Evolutionary conservation across 2,329 filamentous ascomycete genomes (phyloP), one percentile per base, ranked within the genome.

Genomic region (Fusarium buharicum): DNA sequence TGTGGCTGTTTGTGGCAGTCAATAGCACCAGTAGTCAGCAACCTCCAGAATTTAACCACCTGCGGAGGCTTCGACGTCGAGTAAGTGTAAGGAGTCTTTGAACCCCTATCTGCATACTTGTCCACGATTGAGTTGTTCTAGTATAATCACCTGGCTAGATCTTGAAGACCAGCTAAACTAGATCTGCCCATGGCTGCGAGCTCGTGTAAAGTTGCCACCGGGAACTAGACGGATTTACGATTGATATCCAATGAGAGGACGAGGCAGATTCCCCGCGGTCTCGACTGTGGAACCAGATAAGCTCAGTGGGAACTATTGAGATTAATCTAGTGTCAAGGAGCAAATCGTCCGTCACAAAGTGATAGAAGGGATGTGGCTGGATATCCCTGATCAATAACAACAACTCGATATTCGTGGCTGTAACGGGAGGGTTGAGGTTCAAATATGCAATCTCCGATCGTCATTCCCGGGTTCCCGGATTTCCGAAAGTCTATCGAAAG

Each of bases 261-360:
- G 10, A 58, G 33, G 7, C n/a, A 40, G 54, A 59, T 52, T 28
- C 22, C 52, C 28, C 7, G 7, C 55, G 53, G 28, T 22, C 16
- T 45, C 4, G 33, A 22, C 9, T 36, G 55, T 59, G 46, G 54
- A 39, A 52, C 54, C 44, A 53, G 54, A 59, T 59, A 59, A 59
- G 39, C 55, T 45, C 22, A 18, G 55, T 59, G 55, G 34, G 39
- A 52, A 59, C 54, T 45, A 8, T 10, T 40, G 37, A 52, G 20
- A 41, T 45, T 11, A 12, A 31, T 5, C 17, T 58, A 53, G 39
- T 39, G 24, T n/a, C 10, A 16, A 44, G 33, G 53, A 40, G 27
- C 17, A 28, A 20, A 28, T 9, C 6, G 14, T 40, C 46, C 45
- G 17, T 11, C 7, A 13, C 12, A 28, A 13, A 28, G 9, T 28